Evolutionary conservation across 768 basidiomycete species (phyloP), one percentile per base, ranked within the genome.

Genomic region (Scleroderma bovista): DNA sequence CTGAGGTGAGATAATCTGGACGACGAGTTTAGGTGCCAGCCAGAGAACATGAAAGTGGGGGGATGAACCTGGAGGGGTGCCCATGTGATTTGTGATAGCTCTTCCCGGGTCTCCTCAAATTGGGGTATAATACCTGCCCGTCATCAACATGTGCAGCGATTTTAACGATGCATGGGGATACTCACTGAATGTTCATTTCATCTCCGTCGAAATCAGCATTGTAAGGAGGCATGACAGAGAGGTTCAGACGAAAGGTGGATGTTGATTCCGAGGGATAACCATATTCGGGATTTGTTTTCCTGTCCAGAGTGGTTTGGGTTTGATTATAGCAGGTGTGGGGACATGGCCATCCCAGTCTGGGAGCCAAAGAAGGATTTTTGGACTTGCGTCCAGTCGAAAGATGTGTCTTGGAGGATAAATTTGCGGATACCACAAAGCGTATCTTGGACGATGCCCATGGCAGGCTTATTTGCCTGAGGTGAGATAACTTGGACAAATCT

Each of bases 111-210:
- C 68, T 99, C 96, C 69, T 98, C 96, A 51, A 90, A 93, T 65
- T 99, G 96, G 22, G 96, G 96, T 34, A 99, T 85, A 66, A 93
- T 96, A 59, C 32, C 44, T 51, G 31, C 17, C 46, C 9, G 44
- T 51, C 24, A 50, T 48, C 57, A 42, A 40, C 51, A 40, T 57
- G 17, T 13, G n/a, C n/a, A n/a, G n/a, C 17, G 33, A 17, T 36
- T 41, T n/a, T 48, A 20, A 44, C 20, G n/a, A 29, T 4, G n/a
- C 20, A 23, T 7, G 10, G 19, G 26, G 26, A 17, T n/a, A 84
- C 90, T 44, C 79, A 95, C 93, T 98, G 96, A 88, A 98, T 90
- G 72, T 99, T 98, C 96, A 98, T 99, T 68, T 99, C 96, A 62
- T 98, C 96, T 57, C 96, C 96, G 63, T 98, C 96, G 71, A 98